Evolutionary conservation across 2,329 filamentous ascomycete species (phyloP), one percentile per base, ranked within the genome.

Genomic region (Ophiocordyceps camponoti-floridani): DNA sequence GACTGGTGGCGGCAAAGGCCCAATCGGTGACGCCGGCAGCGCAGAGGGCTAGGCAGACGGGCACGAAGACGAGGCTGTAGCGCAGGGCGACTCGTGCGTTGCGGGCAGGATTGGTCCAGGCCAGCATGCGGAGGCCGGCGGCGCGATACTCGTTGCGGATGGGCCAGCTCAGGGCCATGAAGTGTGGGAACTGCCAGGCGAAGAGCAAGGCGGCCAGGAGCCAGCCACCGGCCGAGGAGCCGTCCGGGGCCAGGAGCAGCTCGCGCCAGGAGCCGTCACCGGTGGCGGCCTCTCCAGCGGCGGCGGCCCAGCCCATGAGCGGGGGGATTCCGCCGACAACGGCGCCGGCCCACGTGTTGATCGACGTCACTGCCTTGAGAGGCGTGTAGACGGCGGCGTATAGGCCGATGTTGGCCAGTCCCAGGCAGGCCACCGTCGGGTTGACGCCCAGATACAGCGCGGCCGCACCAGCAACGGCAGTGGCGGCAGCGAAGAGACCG

Each of bases 161-260:
- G 4, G 76, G 70, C 75, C 89, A 93, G 42, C 84, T 88, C 19
- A 98, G 70, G 1, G 88, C 82, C 72, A 95, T 96, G 67, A 98
- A 98, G 64, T 98, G 91, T 3, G 91, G 87, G 57, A 98, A 96
- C 58, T 98, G 89, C 91, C 91, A 98, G 12, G 87, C 82, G 52
- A 94, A 94, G 5, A 98, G 68, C 7, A 96, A 65, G 0, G 73
- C 77, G 1, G 85, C 89, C 13, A 95, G 68, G 1, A 96, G 66
- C 91, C 91, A 98, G 4, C 89, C 91, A 5, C 91, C 91, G 11
- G 78, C 64, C 26, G 60, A 77, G 55, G 59, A 79, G 58, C 55
- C 84, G 51, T 76, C 73, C 12, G 57, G 54, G 1, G 72, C 80
- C 46, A 93, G 75, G 0, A 94, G 67, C 37, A 94, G 72, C 56